Conservation (phyloP, 2,329 filamentous ascomycete species). For the Celoporthe dispersa region DNA sequence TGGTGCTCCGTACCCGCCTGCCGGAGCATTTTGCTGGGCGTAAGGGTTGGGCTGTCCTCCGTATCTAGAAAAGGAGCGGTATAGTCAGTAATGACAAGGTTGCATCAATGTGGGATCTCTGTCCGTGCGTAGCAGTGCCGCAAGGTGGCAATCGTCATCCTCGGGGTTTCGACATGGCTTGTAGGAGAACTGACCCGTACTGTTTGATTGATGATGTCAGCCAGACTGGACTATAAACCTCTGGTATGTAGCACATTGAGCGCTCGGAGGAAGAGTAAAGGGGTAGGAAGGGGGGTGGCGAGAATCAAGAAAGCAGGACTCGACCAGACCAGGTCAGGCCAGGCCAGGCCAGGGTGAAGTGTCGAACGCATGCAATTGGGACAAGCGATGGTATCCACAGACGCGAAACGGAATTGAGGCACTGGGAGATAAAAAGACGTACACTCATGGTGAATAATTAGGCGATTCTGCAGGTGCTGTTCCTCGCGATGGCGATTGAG, state of each 20-base stretch:
- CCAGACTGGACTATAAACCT: conserved; percentile 14
- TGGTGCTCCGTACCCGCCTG: conserved; percentile 40
- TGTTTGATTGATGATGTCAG: conserved; percentile 52
- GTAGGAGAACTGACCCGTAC: conserved; percentile 56
- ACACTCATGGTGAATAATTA: conserved; percentile 10
- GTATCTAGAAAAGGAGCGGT: conserved; percentile 49
- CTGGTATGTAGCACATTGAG: background rate
- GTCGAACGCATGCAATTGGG: background rate
- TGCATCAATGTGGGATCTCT: background rate
- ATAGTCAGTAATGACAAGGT: conserved; percentile 37
- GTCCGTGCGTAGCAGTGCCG: background rate
- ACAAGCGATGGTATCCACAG: background rate
- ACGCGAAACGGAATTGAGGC: background rate
- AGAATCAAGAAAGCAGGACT: background rate
- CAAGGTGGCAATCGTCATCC: background rate
- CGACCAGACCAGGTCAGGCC: background rate
- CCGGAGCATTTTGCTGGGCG: conserved; percentile 52
- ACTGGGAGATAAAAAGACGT: background rate
- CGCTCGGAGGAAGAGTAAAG: background rate
- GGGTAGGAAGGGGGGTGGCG: background rate
- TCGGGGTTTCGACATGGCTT: background rate
- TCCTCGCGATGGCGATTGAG: background rate
- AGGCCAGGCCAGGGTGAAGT: background rate
- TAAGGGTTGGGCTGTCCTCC: conserved; percentile 61
- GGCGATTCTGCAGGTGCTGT: background rate